Evolutionary conservation across 495 filamentous ascomycete species (phyloP), one percentile per base, ranked within the genome.

Genomic region (Tuber umbilicatum): DNA sequence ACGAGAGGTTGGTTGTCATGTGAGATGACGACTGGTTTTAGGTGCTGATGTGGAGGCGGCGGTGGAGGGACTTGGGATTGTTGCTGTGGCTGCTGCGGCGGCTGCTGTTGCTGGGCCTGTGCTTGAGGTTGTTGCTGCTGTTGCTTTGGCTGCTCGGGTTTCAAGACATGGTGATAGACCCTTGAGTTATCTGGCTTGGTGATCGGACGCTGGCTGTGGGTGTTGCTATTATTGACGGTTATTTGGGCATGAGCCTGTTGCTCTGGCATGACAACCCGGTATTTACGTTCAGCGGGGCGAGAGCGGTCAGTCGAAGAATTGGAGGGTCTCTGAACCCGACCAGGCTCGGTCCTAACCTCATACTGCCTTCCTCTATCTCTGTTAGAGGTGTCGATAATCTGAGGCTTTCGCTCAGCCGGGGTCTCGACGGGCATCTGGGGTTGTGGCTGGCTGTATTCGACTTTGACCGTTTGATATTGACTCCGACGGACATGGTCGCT

Each of bases 311-410:
- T 72, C 4, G 68, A 72, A 78, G 77, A 76, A 23, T 77, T 77
- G 43, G 78, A 72, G 39, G 77, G 77, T n/a, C 77, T 78, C 60
- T 79, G 77, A 27, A 79, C 76, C 68, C 78, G 77, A 35, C 77
- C 75, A 5, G 74, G 40, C 76, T 79, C 77, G 14, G 77, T 70
- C 40, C 77, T 76, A 68, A 78, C 74, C 21, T 79, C 77, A 17
- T 79, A 79, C 73, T 75, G 73, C 55, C 55, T 64, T 64, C 55
- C 55, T 17, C 55, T 64, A 14, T 64, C 55, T 35, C 27, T 64
- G 55, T 35, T 35, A 17, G 55, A 64, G 27, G 27, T 64, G 31
- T 64, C 55, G 12, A 64, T 64, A 64, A 64, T 64, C 55, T 64
- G 55, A 16, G 55, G 55, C 27, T 64, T 64, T 64, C 55, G 55